Percentiles rank a stretch among this genome's conserved stretches.
Evolutionary conservation across 441 rosid species (phyloP).

Genomic region (Populus hybrid): DNA sequence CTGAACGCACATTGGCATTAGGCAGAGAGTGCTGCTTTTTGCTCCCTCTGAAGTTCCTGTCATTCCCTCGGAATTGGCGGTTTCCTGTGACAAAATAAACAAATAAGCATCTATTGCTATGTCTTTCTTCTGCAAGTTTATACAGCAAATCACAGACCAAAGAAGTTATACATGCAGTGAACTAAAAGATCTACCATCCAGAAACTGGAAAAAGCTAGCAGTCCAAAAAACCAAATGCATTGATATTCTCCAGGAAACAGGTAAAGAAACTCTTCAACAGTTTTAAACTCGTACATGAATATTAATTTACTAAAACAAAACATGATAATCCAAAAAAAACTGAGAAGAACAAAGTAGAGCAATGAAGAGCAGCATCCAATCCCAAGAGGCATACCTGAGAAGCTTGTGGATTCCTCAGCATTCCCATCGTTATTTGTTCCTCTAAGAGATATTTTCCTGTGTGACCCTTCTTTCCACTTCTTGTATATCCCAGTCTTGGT

Average conservation of each 20-base stretch:
- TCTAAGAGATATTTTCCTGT: conserved; percentile 52
- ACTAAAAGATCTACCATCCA: neutral
- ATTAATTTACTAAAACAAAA: neutral
- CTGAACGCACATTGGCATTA: conserved; percentile 76
- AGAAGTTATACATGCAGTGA: neutral
- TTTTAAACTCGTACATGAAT: neutral
- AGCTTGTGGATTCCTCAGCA: conserved; percentile 35
- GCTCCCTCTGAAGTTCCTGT: conserved; percentile 44
- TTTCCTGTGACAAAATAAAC: conserved; percentile 34
- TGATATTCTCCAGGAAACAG: neutral
- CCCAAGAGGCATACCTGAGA: conserved; percentile 41
- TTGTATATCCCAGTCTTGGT: conserved; percentile 82
- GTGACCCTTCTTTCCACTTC: conserved; percentile 78
- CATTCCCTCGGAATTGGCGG: conserved; percentile 28
- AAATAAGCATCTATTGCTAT: neutral
- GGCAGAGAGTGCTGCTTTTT: conserved; percentile 48
- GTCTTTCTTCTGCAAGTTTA: neutral
- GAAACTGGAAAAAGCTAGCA: neutral
- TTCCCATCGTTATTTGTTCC: conserved; percentile 44
- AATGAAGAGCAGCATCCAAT: neutral
- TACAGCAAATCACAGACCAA: neutral
- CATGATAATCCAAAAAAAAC: neutral
- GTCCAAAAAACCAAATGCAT: neutral
- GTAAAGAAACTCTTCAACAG: neutral
- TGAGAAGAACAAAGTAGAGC: neutral